Conservation (phyloP, 2,329 filamentous ascomycete species). For the Penicillium sp. region DNA sequence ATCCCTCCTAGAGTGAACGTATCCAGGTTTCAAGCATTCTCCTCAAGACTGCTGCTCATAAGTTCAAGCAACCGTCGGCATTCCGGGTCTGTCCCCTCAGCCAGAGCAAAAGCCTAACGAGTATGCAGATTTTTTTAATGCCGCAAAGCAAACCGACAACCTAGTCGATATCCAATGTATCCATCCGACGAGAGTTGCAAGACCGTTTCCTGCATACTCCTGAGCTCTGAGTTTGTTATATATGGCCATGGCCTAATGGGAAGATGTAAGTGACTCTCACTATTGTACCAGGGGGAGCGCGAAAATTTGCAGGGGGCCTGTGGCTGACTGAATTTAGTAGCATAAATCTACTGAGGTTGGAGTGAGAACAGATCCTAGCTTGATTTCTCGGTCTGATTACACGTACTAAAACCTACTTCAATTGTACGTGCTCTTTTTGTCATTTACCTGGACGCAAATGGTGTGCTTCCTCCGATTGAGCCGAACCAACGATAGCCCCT, state of each 20-base stretch:
- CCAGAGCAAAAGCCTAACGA: conserved; percentile 1
- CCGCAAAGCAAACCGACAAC: not conserved
- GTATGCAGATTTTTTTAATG: conserved; percentile 1
- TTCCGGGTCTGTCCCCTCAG: not conserved
- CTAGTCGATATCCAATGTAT: conserved; percentile 1
- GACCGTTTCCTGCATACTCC: not conserved
- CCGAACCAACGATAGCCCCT: no score
- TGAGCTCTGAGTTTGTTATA: not conserved
- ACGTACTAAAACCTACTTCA: no score
- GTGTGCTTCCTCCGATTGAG: no score
- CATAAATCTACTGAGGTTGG: no score
- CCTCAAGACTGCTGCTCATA: not conserved
- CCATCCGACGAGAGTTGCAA: not conserved
- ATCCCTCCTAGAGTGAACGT: not conserved
- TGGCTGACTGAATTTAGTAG: not conserved
- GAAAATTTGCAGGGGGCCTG: not conserved
- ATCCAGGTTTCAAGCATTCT: no score
- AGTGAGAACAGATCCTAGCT: no score
- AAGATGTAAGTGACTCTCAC: not conserved
- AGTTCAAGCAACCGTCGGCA: not conserved
- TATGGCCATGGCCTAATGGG: not conserved
- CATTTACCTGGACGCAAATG: no score
- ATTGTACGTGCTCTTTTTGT: no score
- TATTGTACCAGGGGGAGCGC: not conserved
- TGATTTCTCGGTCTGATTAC: no score